Base-by-base conservation (phyloP, 164 flowering plant species). In the Liriodendron chinense region DNA sequence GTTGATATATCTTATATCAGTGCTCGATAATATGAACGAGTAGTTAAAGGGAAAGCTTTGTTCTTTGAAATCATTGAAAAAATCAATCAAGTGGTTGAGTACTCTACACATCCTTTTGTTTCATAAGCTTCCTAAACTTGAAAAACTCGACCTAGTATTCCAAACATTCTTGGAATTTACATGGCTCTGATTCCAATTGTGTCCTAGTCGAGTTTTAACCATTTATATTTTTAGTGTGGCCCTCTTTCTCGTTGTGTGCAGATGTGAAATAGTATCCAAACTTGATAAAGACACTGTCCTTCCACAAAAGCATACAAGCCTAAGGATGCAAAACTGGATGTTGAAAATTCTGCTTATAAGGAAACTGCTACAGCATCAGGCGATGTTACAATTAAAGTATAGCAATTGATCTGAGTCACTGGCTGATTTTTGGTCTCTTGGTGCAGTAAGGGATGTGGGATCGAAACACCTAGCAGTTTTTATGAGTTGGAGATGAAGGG, bases 401-500 rank as follows among this genome's bases (percentile, higher is more conserved):
- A 70, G 18, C 23, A 69, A 9, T 69, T 10, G 57, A 53, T 10
- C 21, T 43, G 50, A n/a, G 43, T n/a, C 50, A 34, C 4, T 13
- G 24, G 26, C 0, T n/a, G 68, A 66, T 5, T 2, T 53, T 66
- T 67, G 8, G 13, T 34, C 47, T 13, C 18, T 69, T 65, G 47
- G 26, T 71, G 63, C 87, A 87, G 86, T 74, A 78, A 65, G 75
- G 26, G 56, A n/a, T 47, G 57, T 53, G 26, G 66, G 69, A 25
- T 61, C 89, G 71, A 83, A 89, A 61, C 61, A 80, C 67, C 97
- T 98, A 34, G 86, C 92, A 62, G 92, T 96, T 81, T 70, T 96
- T 74, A 96, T 94, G 98, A 96, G 99, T 75, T 96, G 99, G 99
- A 88, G 94, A 79, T 90, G 97, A 63, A 83, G 99, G 78, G 92